Percentiles rank a stretch among this genome's conserved stretches.
These are phyloP conservation scores for Apiospora malaysiana DNA, from an alignment of 2,329 filamentous ascomycete species.

Conservation along the genomic window DNA sequence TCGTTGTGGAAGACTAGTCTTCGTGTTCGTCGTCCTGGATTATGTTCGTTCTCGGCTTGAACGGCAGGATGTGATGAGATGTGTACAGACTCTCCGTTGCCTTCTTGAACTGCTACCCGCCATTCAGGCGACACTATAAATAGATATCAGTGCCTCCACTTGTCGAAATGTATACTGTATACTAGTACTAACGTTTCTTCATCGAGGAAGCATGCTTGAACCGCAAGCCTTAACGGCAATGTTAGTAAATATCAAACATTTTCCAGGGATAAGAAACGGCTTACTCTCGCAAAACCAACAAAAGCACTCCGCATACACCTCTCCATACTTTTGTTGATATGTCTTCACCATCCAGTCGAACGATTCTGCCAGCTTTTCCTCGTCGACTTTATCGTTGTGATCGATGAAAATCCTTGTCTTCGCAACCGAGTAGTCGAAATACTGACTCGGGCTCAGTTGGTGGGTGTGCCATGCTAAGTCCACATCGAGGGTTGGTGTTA, in stretches of 20 bases:
- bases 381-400: slow-evolving; percentile 80
- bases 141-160: background rate
- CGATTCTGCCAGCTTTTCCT: slow-evolving; percentile 62
- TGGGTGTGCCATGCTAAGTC: slow-evolving; percentile 81
- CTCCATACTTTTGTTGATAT: slow-evolving; percentile 66
- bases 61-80: slow-evolving; percentile 23
- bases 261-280: background rate
- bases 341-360: slow-evolving; percentile 74
- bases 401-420: slow-evolving; percentile 66
- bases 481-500: slow-evolving; percentile 73
- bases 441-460: slow-evolving; percentile 66
- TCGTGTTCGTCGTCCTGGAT: background rate
- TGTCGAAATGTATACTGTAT: background rate
- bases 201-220: slow-evolving; percentile 17
- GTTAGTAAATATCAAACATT: background rate
- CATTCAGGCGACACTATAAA: background rate
- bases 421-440: slow-evolving; percentile 61
- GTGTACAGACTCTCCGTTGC: slow-evolving; percentile 15
- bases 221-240: slow-evolving; percentile 8
- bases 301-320: slow-evolving; percentile 73
- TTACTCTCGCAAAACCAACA: slow-evolving; percentile 80
- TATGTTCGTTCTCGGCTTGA: slow-evolving; percentile 15
- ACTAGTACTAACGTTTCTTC: background rate
- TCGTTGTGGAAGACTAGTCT: slow-evolving; percentile 24
- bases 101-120: slow-evolving; percentile 8